These are phyloP conservation scores for Amylostereum areolatum DNA, from an alignment of 1,284 basidiomycete species.

Conservation along the genomic window DNA sequence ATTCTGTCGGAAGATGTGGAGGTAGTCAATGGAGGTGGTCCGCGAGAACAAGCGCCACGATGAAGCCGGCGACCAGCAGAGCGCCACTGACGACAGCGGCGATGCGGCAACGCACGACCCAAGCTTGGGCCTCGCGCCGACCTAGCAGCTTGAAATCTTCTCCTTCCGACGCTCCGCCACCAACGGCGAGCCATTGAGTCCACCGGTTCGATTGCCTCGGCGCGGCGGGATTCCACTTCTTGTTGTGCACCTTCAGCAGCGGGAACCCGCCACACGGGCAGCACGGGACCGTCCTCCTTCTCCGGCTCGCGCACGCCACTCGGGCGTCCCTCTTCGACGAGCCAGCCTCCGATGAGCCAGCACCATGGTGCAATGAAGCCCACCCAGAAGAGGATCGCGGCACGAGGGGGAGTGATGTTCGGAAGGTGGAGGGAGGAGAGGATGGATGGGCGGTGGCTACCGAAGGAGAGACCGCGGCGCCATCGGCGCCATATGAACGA, in stretches of 20 bases:
- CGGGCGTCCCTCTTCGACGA: constrained; percentile 43
- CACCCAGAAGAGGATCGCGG: constrained; percentile 58
- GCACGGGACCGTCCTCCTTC: constrained; percentile 17
- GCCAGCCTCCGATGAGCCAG: constrained; percentile 72
- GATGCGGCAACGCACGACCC: constrained; percentile 40
- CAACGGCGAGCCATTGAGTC: no score
- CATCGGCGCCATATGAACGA: background rate
- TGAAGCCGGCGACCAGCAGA: constrained; percentile 27
- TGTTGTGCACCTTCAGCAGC: background rate
- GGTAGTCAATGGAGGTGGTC: constrained; percentile 1
- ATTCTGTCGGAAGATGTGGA: no score
- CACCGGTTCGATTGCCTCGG: no score
- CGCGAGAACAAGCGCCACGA: constrained; percentile 34
- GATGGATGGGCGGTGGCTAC: constrained; percentile 15
- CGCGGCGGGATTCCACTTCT: background rate
- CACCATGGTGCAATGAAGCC: constrained; percentile 61
- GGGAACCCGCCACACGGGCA: constrained; percentile 27
- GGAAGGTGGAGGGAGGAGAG: constrained; percentile 13
- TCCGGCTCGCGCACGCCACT: constrained; percentile 14
- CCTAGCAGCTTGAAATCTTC: background rate
- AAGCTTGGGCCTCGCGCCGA: constrained; percentile 18
- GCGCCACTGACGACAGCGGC: constrained; percentile 37
- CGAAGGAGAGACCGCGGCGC: constrained; percentile 18
- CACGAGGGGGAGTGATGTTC: constrained; percentile 25
- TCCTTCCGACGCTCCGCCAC: background rate